Evolutionary conservation across 352 stramenopile genomes (phyloP).

Genomic region (Phytopythium sindhum): DNA sequence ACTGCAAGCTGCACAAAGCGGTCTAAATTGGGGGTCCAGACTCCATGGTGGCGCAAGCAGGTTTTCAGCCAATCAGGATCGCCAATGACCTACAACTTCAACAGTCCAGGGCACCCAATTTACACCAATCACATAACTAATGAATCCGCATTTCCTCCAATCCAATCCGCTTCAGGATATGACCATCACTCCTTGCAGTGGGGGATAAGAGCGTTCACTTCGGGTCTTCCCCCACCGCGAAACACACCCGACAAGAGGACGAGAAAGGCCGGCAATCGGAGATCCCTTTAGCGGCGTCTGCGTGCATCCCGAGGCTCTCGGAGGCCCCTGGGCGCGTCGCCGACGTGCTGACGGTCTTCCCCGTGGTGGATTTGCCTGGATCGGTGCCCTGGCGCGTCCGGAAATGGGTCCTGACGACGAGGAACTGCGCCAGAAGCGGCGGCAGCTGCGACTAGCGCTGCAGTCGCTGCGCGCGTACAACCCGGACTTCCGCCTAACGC

Average conservation of each 20-base stretch:
- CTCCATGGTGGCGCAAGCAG: not conserved
- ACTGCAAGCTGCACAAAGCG: not conserved
- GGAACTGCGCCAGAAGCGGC: constrained; percentile 16
- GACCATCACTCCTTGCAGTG: not conserved
- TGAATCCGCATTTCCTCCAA: not conserved
- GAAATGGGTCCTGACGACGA: not conserved
- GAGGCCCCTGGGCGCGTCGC: not conserved
- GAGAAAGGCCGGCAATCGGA: not conserved
- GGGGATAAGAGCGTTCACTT: constrained; percentile 1
- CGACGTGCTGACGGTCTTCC: not conserved
- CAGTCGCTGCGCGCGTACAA: constrained; percentile 77
- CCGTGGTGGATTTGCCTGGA: not conserved
- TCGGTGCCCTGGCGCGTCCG: not conserved
- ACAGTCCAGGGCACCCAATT: not conserved
- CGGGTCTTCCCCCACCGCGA: constrained; percentile 1
- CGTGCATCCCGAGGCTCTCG: not conserved
- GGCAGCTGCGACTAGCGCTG: constrained; percentile 44
- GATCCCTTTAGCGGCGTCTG: not conserved
- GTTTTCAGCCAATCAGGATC: not conserved
- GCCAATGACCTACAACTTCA: not conserved
- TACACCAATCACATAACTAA: not conserved
- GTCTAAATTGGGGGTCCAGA: not conserved
- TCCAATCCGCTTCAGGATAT: not conserved
- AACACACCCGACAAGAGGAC: not conserved
- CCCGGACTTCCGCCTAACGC: constrained; percentile 76